Conservation (phyloP, 176 grass and related monocot genomes). For the Tuctoria greenei region DNA sequence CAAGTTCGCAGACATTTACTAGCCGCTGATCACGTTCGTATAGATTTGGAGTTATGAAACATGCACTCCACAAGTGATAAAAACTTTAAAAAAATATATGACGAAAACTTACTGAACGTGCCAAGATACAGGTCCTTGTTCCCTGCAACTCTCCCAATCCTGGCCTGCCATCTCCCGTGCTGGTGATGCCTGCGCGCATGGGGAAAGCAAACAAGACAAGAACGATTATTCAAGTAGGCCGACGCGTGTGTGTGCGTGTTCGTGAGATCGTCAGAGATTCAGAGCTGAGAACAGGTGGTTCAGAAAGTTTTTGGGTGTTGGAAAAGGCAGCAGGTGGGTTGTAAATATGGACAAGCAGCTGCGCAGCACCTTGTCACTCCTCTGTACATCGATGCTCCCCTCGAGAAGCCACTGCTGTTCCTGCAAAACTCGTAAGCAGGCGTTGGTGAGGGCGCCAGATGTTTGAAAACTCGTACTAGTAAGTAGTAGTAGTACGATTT, state of each 20-base stretch:
- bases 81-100: neutral
- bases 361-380: slow-evolving; percentile 86
- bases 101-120: slow-evolving; percentile 79
- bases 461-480: neutral
- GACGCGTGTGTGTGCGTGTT: slow-evolving; percentile 33
- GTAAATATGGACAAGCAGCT: slow-evolving; percentile 38
- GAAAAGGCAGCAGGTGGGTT: slow-evolving; percentile 50
- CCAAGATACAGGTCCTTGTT: slow-evolving; percentile 98
- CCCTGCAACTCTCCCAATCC: slow-evolving; percentile 91
- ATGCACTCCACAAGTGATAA: slow-evolving; percentile 1
- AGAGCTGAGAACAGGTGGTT: neutral
- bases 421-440: slow-evolving; percentile 42
- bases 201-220: slow-evolving; percentile 30
- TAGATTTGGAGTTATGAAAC: neutral
- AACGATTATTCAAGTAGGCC: slow-evolving; percentile 9
- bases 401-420: slow-evolving; percentile 97
- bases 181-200: slow-evolving; percentile 92
- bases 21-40: too few species aligned
- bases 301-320: slow-evolving; percentile 25
- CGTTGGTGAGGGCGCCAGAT: slow-evolving; percentile 36
- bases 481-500: neutral
- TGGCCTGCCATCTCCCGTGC: slow-evolving; percentile 95
- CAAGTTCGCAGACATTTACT: neutral
- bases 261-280: slow-evolving; percentile 33
- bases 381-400: slow-evolving; percentile 94